These are phyloP conservation scores for Aspergillus sojae DNA, from an alignment of 2,329 filamentous ascomycete genomes.

Conservation along the genomic window DNA sequence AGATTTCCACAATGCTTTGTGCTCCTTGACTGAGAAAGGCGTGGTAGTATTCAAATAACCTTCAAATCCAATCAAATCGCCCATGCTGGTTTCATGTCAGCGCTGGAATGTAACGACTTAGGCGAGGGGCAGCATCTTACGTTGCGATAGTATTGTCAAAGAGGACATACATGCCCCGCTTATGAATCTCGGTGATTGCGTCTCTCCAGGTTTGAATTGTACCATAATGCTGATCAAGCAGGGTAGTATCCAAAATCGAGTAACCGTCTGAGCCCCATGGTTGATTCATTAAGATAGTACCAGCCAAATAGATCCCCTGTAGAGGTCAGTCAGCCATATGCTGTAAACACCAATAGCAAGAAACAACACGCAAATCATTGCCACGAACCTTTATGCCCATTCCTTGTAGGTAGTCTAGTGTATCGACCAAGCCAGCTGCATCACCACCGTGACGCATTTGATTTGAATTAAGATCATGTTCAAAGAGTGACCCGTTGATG, in stretches of 20 bases:
- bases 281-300: constrained; percentile 65
- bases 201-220: constrained; percentile 61
- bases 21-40: constrained; percentile 58
- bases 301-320: constrained; percentile 63
- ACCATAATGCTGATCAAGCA: constrained; percentile 66
- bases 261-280: constrained; percentile 67
- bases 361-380: neutral
- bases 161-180: constrained; percentile 65
- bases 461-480: constrained; percentile 62
- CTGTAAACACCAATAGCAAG: neutral
- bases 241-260: constrained; percentile 62
- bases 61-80: constrained; percentile 65
- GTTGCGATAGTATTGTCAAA: constrained; percentile 69
- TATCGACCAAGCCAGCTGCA: constrained; percentile 59
- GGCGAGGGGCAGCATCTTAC: constrained; percentile 35
- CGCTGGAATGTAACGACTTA: neutral
- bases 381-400: constrained; percentile 61
- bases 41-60: constrained; percentile 62
- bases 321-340: constrained; percentile 10
- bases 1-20: constrained; percentile 61
- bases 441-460: constrained; percentile 68
- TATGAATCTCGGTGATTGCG: constrained; percentile 63
- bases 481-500: constrained; percentile 62
- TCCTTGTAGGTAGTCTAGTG: constrained; percentile 65
- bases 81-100: constrained; percentile 42